Evolutionary conservation across 148 eudicot genomes (phyloP).

Genomic region (Gaultheria prostrata): DNA sequence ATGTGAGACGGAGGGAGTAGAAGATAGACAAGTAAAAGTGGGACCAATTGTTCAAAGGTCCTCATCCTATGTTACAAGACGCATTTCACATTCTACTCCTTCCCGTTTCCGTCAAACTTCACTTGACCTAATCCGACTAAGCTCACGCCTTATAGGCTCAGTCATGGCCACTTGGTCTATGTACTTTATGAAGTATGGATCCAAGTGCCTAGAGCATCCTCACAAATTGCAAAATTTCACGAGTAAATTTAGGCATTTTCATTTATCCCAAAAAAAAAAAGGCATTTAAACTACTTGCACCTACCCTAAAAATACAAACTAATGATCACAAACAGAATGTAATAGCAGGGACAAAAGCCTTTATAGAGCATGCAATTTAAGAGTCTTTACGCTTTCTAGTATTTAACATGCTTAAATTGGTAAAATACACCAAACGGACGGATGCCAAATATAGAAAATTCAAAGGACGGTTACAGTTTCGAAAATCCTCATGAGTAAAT

Average conservation of each 20-base stretch:
- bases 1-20: too few species aligned
- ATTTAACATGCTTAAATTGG: neutral
- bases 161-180: neutral
- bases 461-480: neutral
- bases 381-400: neutral
- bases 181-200: neutral
- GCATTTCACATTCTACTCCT: neutral
- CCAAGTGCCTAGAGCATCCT: neutral
- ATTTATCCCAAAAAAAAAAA: too few species aligned
- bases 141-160: neutral
- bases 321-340: neutral
- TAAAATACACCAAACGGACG: neutral
- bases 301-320: neutral
- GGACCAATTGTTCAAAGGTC: neutral
- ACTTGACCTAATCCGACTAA: neutral
- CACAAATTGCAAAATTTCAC: neutral
- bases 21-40: neutral
- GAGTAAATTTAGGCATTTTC: neutral
- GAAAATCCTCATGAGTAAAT: neutral
- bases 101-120: neutral
- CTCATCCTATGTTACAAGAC: neutral
- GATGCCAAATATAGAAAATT: neutral
- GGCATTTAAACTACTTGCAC: neutral
- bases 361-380: constrained; percentile 4
- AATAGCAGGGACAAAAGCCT: neutral